A percentile compares a stretch with the other conserved stretches of the same genome.
These are phyloP conservation scores for Penicillium sp. DNA, from an alignment of 2,329 filamentous ascomycete species.

Conservation along the genomic window DNA sequence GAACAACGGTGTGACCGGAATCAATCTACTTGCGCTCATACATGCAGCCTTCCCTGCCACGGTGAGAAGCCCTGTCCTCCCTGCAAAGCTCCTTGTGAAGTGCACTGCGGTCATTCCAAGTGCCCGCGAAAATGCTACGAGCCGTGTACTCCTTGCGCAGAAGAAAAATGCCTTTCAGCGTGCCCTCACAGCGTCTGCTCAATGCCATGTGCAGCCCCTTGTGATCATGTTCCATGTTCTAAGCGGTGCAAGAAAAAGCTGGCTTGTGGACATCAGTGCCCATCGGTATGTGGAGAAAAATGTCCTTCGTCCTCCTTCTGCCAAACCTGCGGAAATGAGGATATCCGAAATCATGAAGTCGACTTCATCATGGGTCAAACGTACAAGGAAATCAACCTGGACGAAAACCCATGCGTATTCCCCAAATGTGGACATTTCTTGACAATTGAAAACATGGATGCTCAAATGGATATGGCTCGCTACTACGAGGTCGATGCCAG, in stretches of 20 bases:
- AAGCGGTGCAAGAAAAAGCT: slow-evolving; percentile 55
- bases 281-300: slow-evolving; percentile 61
- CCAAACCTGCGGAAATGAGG: slow-evolving; percentile 50
- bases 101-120: slow-evolving; percentile 54
- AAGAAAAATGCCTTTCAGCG: slow-evolving; percentile 51
- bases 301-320: slow-evolving; percentile 57
- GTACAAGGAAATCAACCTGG: slow-evolving; percentile 58
- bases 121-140: slow-evolving; percentile 58
- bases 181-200: slow-evolving; percentile 54
- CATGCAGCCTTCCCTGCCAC: slow-evolving; percentile 55
- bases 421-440: slow-evolving; percentile 63
- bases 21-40: slow-evolving; percentile 57
- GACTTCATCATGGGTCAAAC: slow-evolving; percentile 56
- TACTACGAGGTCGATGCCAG: slow-evolving; percentile 28
- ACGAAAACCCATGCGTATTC: slow-evolving; percentile 61
- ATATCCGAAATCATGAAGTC: slow-evolving; percentile 48
- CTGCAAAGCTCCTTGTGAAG: slow-evolving; percentile 48
- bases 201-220: slow-evolving; percentile 65
- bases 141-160: slow-evolving; percentile 60
- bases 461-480: slow-evolving; percentile 52
- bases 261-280: slow-evolving; percentile 62
- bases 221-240: slow-evolving; percentile 64
- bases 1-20: slow-evolving; percentile 48
- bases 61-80: slow-evolving; percentile 28
- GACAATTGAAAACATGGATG: slow-evolving; percentile 60